A percentile compares a stretch with the other conserved stretches of the same genome.
Conservation (phyloP, 257 asterid species). For the Solanum sejunctum region DNA sequence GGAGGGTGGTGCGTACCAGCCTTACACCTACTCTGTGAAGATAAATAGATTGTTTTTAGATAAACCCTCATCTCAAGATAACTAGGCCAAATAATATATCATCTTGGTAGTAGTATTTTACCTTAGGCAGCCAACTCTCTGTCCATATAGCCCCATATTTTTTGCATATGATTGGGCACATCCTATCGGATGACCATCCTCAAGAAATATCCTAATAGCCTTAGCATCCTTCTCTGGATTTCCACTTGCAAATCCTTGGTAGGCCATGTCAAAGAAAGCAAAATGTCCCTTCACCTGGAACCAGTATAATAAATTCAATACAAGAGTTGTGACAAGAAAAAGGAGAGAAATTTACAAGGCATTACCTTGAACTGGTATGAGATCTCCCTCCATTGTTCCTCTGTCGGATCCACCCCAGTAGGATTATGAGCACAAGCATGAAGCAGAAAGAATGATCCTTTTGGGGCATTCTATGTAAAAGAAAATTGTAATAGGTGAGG, state of each 20-base stretch:
- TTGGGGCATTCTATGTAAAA: slow-evolving; percentile 71
- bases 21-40: neutral
- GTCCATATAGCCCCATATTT: slow-evolving; percentile 98
- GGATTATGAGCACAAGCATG: slow-evolving; percentile 99
- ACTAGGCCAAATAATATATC: neutral
- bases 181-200: slow-evolving; percentile 91
- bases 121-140: slow-evolving; percentile 98
- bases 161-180: slow-evolving; percentile 97
- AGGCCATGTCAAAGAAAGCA: slow-evolving; percentile 97
- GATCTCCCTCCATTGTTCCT: slow-evolving; percentile 96
- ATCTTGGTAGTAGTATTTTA: slow-evolving; percentile 3
- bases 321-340: neutral
- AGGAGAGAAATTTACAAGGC: neutral
- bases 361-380: slow-evolving; percentile 78
- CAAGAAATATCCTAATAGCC: slow-evolving; percentile 83
- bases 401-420: slow-evolving; percentile 96
- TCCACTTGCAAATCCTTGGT: slow-evolving; percentile 99
- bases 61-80: neutral
- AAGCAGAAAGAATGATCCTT: slow-evolving; percentile 82
- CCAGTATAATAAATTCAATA: neutral
- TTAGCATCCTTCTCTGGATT: slow-evolving; percentile 93
- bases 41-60: no score
- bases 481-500: neutral
- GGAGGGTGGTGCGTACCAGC: neutral
- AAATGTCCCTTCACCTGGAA: slow-evolving; percentile 81